These are phyloP conservation scores for Trichoderma breve DNA, from an alignment of 2,329 filamentous ascomycete species.

Conservation along the genomic window DNA sequence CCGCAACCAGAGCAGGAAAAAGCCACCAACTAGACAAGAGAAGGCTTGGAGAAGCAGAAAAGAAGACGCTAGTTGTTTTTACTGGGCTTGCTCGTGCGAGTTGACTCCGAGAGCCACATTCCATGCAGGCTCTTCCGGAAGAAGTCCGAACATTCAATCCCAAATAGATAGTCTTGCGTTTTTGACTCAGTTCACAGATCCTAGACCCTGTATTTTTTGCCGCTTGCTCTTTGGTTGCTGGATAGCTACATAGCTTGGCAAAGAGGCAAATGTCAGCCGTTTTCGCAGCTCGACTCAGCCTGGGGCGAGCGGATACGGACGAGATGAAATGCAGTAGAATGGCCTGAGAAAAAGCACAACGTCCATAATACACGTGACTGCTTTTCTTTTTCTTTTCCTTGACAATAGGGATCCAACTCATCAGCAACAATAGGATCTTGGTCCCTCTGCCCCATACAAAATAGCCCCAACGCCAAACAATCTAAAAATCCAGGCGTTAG, in stretches of 20 bases:
- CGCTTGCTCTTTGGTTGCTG: not conserved
- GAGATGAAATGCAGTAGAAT: too few relatives aligned
- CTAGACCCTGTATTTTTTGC: not conserved
- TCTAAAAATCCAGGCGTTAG: not conserved
- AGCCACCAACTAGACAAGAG: not conserved
- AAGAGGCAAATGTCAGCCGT: not conserved
- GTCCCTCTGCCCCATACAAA: not conserved
- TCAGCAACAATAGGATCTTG: not conserved
- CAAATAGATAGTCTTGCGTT: not conserved
- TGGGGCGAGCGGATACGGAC: not conserved
- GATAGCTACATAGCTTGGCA: not conserved
- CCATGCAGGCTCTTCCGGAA: not conserved
- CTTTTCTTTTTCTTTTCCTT: not conserved
- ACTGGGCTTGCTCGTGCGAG: not conserved
- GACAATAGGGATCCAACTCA: not conserved
- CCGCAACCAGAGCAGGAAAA: not conserved
- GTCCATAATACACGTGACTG: not conserved
- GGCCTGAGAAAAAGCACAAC: not conserved
- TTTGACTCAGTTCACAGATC: not conserved
- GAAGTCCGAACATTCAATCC: not conserved
- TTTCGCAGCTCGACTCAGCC: not conserved
- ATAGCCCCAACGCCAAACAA: not conserved
- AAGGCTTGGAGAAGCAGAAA: not conserved
- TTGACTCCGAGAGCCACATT: not conserved
- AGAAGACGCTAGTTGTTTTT: not conserved